Evolutionary conservation across 2,329 filamentous ascomycete genomes (phyloP), one percentile per base, ranked within the genome.

Genomic region (Penicillium sp.): DNA sequence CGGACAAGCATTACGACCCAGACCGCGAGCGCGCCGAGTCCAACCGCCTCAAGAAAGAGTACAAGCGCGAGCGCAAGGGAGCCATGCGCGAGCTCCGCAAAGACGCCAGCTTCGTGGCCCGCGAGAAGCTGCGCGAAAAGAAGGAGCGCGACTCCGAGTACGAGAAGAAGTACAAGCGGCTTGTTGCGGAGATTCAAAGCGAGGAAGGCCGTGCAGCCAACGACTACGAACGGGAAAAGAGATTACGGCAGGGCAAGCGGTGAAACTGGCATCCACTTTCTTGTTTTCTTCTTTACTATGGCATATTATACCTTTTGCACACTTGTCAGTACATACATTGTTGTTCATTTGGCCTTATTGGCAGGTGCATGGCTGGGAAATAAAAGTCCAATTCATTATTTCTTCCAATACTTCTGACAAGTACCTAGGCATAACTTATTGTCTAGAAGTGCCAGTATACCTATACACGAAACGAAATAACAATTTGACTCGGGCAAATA

Each of bases 1-100:
- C 92, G 2, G 80, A 85, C 70, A 90, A 88, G 69, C 92, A 96
- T 75, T 96, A 98, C 76, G 93, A 98, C 60, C 88, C 88, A 1
- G 85, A 98, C 66, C 82, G 82, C 51, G 88, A 95, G 66, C 85
- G 92, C 22, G 82, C 85, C 14, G 88, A 95, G 59, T 68, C 84
- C 45, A 81, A 81, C 59, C 92, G 89, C 65, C 76, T 98, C 58
- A 82, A 81, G 69, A 82, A 82, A 46, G 90, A 96, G 71, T 85
- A 89, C 76, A 95, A 94, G 79, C 80, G 84, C 60, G 92, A 98
- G 75, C 78, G 80, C 65, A 98, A 98, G 77, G 90, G 89, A 1
- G 90, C 89, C 5, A 77, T 98, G 72, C 79, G 92, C 53, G 92
- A 98, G 68, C 71, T 98, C 54, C 79, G 92, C 60, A 96, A 95